phyloP scores from a whole-genome alignment of 306 rosid genomes.

The Mimosa bimucronata region DNA sequence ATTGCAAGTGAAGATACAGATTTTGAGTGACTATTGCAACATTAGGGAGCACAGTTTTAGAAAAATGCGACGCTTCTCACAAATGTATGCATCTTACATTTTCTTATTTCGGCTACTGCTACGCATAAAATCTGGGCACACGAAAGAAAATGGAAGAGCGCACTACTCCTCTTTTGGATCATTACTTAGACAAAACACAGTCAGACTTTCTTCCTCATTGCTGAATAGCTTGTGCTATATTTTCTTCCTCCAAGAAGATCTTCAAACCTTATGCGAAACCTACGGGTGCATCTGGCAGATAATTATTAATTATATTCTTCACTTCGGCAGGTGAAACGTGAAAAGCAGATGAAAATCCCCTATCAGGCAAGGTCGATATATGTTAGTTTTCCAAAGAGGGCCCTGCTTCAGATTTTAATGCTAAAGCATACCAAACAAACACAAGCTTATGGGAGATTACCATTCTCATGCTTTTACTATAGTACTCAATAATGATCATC shows the following conservation, averaged over 20 bases:
- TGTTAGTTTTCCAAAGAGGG: not conserved
- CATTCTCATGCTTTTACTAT: not conserved
- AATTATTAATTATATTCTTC: too few relatives aligned
- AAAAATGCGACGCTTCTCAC: not conserved
- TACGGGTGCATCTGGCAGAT: not conserved
- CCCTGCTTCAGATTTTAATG: slow-evolving; percentile 15
- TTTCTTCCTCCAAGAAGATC: slow-evolving; percentile 26
- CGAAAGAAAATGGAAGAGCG: too few relatives aligned
- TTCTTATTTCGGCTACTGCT: too few relatives aligned
- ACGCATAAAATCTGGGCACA: too few relatives aligned
- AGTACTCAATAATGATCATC: too few relatives aligned
- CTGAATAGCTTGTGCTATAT: slow-evolving; percentile 53
- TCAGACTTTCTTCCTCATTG: slow-evolving; percentile 78
- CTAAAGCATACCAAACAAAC: not conserved
- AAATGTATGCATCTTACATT: not conserved
- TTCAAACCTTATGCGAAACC: not conserved
- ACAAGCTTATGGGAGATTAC: not conserved
- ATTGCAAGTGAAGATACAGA: slow-evolving; percentile 1
- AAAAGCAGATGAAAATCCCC: slow-evolving; percentile 1
- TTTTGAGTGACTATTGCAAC: not conserved
- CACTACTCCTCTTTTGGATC: slow-evolving; percentile 34
- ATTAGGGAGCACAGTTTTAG: not conserved
- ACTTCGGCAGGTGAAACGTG: too few relatives aligned
- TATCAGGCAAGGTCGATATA: not conserved
- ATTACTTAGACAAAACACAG: slow-evolving; percentile 56